Conservation (phyloP, 176 grass and related monocot species). For the Luzula sylvatica region DNA sequence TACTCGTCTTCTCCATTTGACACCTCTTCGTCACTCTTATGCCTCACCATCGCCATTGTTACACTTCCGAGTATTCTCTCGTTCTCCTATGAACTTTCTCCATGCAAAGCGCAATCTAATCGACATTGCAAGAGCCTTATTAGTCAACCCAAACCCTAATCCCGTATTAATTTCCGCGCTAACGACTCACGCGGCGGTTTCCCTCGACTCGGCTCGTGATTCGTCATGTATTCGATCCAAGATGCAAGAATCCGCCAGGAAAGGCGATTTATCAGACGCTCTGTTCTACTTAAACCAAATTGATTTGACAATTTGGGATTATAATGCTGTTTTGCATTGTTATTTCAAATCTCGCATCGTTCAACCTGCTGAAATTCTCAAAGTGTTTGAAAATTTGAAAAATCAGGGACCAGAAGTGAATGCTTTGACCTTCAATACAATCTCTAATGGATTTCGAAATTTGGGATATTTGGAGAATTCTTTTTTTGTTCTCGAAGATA, state of each 20-base stretch:
- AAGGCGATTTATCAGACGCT: not conserved
- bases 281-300: not conserved
- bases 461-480: slow-evolving; percentile 9
- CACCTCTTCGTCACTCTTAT: not conserved
- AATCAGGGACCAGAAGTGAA: slow-evolving; percentile 6
- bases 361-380: not conserved
- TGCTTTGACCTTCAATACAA: slow-evolving; percentile 14
- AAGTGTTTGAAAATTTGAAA: slow-evolving; percentile 9
- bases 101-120: not conserved
- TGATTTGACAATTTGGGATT: not conserved
- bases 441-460: slow-evolving; percentile 11
- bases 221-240: not conserved
- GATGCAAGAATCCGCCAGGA: not conserved
- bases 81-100: not conserved
- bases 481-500: slow-evolving; percentile 9
- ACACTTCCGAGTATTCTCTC: too few species aligned
- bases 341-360: not conserved
- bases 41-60: not conserved
- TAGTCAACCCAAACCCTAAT: not conserved
- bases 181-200: not conserved
- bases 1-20: too few species aligned
- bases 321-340: not conserved
- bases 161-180: not conserved
- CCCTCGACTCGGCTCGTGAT: not conserved
- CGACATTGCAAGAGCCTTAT: not conserved